Percentiles rank a stretch among this genome's conserved stretches.
These are phyloP conservation scores for Fonsecaea erecta DNA, from an alignment of 2,329 filamentous ascomycete species.

Conservation along the genomic window DNA sequence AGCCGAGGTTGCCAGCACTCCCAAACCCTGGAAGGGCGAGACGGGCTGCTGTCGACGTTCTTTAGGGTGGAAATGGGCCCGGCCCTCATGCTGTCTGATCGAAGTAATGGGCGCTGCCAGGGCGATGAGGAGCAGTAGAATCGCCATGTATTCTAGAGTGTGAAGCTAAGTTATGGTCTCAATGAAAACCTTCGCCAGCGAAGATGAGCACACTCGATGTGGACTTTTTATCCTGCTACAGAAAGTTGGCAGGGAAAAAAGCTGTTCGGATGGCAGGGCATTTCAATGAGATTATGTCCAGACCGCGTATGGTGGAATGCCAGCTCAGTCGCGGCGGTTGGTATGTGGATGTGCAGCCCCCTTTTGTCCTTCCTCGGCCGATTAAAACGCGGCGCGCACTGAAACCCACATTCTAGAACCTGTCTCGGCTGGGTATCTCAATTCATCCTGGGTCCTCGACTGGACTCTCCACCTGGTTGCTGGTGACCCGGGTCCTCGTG, in stretches of 20 bases:
- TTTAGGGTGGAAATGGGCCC: conserved; percentile 23
- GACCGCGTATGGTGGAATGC: conserved; percentile 20
- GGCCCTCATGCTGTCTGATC: conserved; percentile 19
- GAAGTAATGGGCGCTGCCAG: conserved; percentile 13
- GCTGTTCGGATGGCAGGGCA: conserved; percentile 8
- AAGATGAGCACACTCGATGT: background rate
- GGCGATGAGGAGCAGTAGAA: conserved; percentile 12
- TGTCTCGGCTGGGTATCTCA: conserved; percentile 15
- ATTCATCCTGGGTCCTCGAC: conserved; percentile 14
- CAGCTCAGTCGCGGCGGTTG: conserved; percentile 7
- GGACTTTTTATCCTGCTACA: conserved; percentile 1
- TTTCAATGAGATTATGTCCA: conserved; percentile 9
- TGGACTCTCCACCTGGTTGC: conserved; percentile 1
- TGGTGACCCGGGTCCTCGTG: conserved; percentile 30
- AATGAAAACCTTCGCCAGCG: conserved; percentile 11
- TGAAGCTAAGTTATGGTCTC: background rate
- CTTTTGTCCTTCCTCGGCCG: background rate
- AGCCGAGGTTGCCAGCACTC: conserved; percentile 2
- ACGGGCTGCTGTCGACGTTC: conserved; percentile 15
- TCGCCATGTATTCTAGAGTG: conserved; percentile 14
- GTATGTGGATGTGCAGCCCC: conserved; percentile 23
- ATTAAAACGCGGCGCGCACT: background rate
- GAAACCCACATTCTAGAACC: conserved; percentile 7
- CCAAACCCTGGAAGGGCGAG: conserved; percentile 8
- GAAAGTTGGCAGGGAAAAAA: conserved; percentile 6